Conservation (phyloP, 768 basidiomycete species). For the Tubosaeta brunneosetosa region DNA sequence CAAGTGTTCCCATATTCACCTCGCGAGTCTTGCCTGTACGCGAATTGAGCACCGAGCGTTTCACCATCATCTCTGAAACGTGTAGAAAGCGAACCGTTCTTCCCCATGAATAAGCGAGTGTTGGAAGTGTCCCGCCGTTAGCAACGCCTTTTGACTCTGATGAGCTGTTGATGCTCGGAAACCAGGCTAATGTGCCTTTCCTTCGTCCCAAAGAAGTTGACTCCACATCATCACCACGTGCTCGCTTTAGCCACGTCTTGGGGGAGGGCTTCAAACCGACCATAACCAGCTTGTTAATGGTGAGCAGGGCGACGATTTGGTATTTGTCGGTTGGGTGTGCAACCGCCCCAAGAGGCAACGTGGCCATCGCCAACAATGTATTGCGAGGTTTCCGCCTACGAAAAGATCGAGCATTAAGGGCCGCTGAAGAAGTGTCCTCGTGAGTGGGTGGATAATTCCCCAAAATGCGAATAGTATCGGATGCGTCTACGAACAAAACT, state of each 20-base stretch:
- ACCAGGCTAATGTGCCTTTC: conserved; percentile 77
- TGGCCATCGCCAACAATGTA: conserved; percentile 72
- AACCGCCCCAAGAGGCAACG: conserved; percentile 74
- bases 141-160: conserved; percentile 21
- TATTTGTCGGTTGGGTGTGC: conserved; percentile 76
- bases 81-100: conserved; percentile 57
- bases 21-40: conserved; percentile 58
- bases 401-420: conserved; percentile 25
- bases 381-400: conserved; percentile 51
- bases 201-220: conserved; percentile 41
- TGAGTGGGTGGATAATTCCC: conserved; percentile 68
- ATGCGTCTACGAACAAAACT: conserved; percentile 90
- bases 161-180: conserved; percentile 50
- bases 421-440: conserved; percentile 5
- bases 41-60: conserved; percentile 45
- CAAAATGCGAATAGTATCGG: conserved; percentile 88
- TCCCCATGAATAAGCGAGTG: conserved; percentile 86
- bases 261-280: conserved; percentile 90
- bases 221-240: conserved; percentile 48
- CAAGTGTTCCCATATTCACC: conserved; percentile 59
- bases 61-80: conserved; percentile 55
- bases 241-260: conserved; percentile 84
- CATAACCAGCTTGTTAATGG: conserved; percentile 85
- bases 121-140: conserved; percentile 43
- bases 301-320: conserved; percentile 79